Percentiles rank a stretch among this genome's conserved stretches.
These are phyloP conservation scores for Hyphodiscus hymeniophilus DNA, from an alignment of 495 filamentous ascomycete genomes.

Conservation along the genomic window DNA sequence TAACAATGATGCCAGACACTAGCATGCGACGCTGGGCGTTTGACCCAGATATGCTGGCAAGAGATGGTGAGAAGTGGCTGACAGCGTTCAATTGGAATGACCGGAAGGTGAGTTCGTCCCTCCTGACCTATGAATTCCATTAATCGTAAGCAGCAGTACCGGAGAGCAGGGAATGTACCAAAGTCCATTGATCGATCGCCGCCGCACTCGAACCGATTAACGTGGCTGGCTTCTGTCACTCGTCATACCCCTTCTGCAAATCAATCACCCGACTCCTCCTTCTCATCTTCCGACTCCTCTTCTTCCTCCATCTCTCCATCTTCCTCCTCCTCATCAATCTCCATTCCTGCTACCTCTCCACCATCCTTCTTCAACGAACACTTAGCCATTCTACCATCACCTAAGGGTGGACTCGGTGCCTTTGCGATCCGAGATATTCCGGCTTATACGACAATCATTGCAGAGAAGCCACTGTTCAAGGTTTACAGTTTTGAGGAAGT, in stretches of 20 bases:
- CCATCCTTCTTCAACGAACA: slow-evolving; percentile 13
- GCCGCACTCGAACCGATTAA: too few species aligned
- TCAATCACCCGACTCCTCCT: neutral
- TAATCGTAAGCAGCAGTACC: too few species aligned
- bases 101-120: too few species aligned
- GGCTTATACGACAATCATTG: slow-evolving; percentile 8
- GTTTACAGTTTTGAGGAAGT: slow-evolving; percentile 1
- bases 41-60: too few species aligned
- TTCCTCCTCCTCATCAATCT: neutral
- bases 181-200: too few species aligned
- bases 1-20: too few species aligned
- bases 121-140: too few species aligned
- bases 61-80: too few species aligned
- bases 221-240: too few species aligned
- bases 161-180: too few species aligned
- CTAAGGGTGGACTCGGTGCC: slow-evolving; percentile 15
- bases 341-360: neutral
- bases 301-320: neutral
- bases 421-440: slow-evolving; percentile 17
- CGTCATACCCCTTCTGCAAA: neutral
- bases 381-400: slow-evolving; percentile 13
- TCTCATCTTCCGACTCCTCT: neutral
- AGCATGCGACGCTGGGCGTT: too few species aligned
- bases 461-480: slow-evolving; percentile 15
- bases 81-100: too few species aligned